phyloP scores from a whole-genome alignment of 805 yeast genomes.

The Grigorovia yakushimaensis region DNA sequence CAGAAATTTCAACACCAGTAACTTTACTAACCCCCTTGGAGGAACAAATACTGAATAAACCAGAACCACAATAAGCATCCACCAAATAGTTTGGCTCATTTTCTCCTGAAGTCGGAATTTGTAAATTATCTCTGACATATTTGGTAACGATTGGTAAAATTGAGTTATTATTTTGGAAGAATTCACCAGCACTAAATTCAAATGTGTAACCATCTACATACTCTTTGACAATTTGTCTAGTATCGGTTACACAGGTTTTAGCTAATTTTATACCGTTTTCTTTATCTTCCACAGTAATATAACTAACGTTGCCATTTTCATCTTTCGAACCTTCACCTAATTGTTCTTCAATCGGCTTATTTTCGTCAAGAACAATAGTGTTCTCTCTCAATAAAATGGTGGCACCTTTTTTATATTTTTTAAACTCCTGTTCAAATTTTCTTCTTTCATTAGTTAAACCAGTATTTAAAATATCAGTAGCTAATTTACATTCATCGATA shows the following conservation, averaged over 20 bases:
- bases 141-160: conserved; percentile 75
- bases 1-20: conserved; percentile 88
- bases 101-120: conserved; percentile 33
- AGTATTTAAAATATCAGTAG: conserved; percentile 65
- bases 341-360: conserved; percentile 24
- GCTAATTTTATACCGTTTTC: conserved; percentile 30
- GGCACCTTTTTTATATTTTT: conserved; percentile 62
- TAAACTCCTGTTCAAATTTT: conserved; percentile 39
- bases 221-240: conserved; percentile 74
- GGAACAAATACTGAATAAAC: conserved; percentile 82
- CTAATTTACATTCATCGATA: conserved; percentile 89
- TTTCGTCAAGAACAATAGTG: conserved; percentile 34
- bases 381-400: conserved; percentile 79
- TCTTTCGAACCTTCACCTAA: conserved; percentile 39
- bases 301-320: conserved; percentile 30
- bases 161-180: conserved; percentile 91
- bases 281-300: conserved; percentile 25
- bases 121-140: conserved; percentile 68
- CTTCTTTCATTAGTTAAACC: conserved; percentile 66
- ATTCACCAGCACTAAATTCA: conserved; percentile 88
- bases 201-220: conserved; percentile 65
- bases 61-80: conserved; percentile 96
- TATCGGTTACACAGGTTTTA: conserved; percentile 69
- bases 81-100: conserved; percentile 58
- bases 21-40: conserved; percentile 73